Percentiles rank a stretch among this genome's conserved stretches.
These are phyloP conservation scores for Zygosaccharomyces siamensis DNA, from an alignment of 805 yeast genomes.

Conservation along the genomic window DNA sequence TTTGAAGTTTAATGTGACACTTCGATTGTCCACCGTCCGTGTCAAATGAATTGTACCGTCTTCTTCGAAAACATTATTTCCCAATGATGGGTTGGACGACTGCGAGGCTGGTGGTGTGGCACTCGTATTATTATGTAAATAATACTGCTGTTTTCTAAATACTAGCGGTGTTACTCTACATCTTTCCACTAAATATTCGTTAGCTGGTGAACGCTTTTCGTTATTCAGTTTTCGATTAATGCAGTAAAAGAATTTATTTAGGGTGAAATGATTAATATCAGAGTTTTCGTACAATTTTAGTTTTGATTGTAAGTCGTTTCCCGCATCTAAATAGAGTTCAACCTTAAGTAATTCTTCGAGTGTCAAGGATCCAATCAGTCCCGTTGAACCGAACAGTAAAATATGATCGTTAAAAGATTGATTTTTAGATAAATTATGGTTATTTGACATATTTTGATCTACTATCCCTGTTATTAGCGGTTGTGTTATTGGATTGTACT, in stretches of 20 bases:
- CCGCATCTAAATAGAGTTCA: constrained; percentile 10
- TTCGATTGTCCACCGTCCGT: constrained; percentile 4
- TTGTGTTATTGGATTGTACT: background rate
- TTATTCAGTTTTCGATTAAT: constrained; percentile 6
- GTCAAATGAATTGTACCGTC: constrained; percentile 3
- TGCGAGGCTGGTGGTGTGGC: constrained; percentile 8
- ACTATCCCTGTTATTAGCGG: background rate
- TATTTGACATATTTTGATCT: background rate
- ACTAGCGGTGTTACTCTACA: constrained; percentile 1
- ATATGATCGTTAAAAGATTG: constrained; percentile 11
- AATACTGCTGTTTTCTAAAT: constrained; percentile 3
- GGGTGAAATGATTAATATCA: constrained; percentile 4
- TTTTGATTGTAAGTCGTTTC: constrained; percentile 8
- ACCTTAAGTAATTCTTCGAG: constrained; percentile 14
- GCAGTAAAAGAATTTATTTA: constrained; percentile 11
- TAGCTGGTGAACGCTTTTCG: background rate
- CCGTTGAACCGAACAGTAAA: constrained; percentile 24
- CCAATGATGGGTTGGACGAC: constrained; percentile 4
- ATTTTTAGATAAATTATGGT: background rate
- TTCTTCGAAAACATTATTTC: background rate
- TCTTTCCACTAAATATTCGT: constrained; percentile 7
- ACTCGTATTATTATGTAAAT: constrained; percentile 3
- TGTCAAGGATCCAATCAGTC: constrained; percentile 19
- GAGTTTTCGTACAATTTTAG: background rate
- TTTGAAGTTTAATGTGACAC: constrained; percentile 3